Percentiles rank a stretch among this genome's conserved stretches.
Evolutionary conservation across 2,329 filamentous ascomycete species (phyloP).

Genomic region (Xylaria sp.): DNA sequence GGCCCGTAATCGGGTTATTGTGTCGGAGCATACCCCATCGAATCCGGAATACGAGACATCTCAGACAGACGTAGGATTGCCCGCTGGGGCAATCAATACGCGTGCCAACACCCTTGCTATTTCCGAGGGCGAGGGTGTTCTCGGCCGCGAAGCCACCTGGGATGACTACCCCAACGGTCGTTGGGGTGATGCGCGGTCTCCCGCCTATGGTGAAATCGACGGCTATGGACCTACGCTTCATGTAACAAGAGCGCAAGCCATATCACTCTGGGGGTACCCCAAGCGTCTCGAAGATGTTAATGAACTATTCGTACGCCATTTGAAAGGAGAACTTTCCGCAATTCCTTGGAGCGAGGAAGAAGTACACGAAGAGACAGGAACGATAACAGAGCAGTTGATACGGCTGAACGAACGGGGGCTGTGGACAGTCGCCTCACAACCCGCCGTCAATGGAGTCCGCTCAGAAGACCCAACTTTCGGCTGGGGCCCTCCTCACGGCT

Average conservation of each 20-base stretch:
- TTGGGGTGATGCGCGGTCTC: conserved; percentile 91
- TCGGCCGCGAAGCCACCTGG: conserved; percentile 96
- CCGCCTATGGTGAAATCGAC: conserved; percentile 94
- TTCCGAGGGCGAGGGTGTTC: conserved; percentile 86
- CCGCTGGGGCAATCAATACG: conserved; percentile 73
- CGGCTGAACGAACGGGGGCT: conserved; percentile 80
- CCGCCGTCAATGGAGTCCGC: conserved; percentile 84
- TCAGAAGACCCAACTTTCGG: conserved; percentile 82
- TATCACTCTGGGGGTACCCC: conserved; percentile 85
- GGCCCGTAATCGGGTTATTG: conserved; percentile 85
- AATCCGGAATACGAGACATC: conserved; percentile 72
- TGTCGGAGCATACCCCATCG: conserved; percentile 66
- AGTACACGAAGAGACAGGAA: conserved; percentile 79
- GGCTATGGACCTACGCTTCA: conserved; percentile 98
- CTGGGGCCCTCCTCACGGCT: conserved; percentile 91
- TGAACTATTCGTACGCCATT: conserved; percentile 78
- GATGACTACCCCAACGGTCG: conserved; percentile 97
- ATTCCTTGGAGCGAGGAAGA: conserved; percentile 96
- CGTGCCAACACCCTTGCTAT: conserved; percentile 88
- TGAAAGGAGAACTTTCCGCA: conserved; percentile 77
- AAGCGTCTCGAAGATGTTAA: conserved; percentile 74
- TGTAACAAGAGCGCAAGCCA: conserved; percentile 82
- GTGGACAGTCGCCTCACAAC: conserved; percentile 97
- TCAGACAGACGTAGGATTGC: conserved; percentile 79
- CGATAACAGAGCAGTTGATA: conserved; percentile 78